phyloP scores from a whole-genome alignment of 2,329 filamentous ascomycete genomes.

The Helotiales sp. region DNA sequence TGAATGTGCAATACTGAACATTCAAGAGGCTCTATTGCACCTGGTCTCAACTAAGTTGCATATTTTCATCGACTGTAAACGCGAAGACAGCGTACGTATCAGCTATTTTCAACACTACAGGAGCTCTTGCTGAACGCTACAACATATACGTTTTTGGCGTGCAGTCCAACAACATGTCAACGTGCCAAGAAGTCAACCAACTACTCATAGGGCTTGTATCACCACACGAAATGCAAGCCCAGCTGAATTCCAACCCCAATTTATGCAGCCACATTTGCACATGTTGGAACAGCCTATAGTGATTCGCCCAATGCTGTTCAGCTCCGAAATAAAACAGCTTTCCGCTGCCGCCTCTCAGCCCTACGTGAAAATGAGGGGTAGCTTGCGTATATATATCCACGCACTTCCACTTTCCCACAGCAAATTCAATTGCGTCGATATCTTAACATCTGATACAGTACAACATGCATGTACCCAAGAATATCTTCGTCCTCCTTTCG shows the following conservation, averaged over 20 bases:
- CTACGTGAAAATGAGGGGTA: not conserved
- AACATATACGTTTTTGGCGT: too few species aligned
- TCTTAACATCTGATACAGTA: not conserved
- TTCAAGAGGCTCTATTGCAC: not conserved
- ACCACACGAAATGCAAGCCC: not conserved
- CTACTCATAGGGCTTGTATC: not conserved
- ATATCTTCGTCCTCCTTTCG: not conserved
- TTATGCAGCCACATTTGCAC: not conserved
- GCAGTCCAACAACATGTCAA: too few species aligned
- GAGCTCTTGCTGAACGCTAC: too few species aligned
- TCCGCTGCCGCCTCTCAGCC: not conserved
- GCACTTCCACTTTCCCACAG: not conserved
- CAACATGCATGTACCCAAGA: not conserved
- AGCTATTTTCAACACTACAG: too few species aligned
- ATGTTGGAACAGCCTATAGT: not conserved
- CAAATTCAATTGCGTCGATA: not conserved
- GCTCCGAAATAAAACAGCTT: not conserved
- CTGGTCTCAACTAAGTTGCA: not conserved
- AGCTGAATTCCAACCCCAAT: not conserved
- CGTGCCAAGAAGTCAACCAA: not conserved
- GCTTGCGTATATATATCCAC: not conserved
- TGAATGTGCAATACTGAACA: slow-evolving; percentile 5
- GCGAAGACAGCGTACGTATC: too few species aligned
- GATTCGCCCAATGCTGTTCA: not conserved
- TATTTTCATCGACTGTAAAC: not conserved